Base-by-base conservation (phyloP, 257 asterid species). In the Nicotiana knightiana region DNA sequence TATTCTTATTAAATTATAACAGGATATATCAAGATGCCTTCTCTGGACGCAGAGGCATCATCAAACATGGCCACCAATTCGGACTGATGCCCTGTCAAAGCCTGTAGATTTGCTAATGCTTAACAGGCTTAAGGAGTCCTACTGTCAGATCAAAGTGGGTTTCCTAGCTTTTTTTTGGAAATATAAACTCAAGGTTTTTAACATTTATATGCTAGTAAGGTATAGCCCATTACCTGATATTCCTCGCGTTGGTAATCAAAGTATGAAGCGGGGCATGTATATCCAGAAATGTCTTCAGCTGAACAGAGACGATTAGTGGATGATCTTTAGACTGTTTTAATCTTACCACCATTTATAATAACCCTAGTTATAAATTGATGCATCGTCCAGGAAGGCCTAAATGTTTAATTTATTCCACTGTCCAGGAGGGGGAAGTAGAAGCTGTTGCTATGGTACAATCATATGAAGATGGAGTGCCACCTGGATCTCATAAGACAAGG, bases 31-130 rank as follows among this genome's bases (percentile, higher is more conserved):
- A 37, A 89, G 99, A 87, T 94, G 99, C 89, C 93, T 94, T 84
- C 97, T 94, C 63, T 94, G 99, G 99, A 96, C 99, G 70, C 99
- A 96, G 86, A 90, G 97, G 85, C 99, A 96, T 86, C 99, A 96
- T 86, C 98, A 94, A 85, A 94, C 98, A 51, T 96, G 99, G 99
- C 99, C 99, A 11, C 95, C 93, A 57, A 91, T 96, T 86, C 97
- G 99, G 58, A 92, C 97, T 37, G 98, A 96, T 90, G 88, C 97
- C 87, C 89, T 94, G 81, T 84, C 98, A 73, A 96, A 91, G 86
- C 97, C 99, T 77, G 89, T 93, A 63, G 97, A 96, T 86, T 84
- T 91, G 86, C 83, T 96, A 88, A 91, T 93, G 97, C 90, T 96
- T 65, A 96, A 92, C 88, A 92, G 91, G 73, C 97, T 96, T 65